Evolutionary conservation across 2,329 filamentous ascomycete genomes (phyloP), one percentile per base, ranked within the genome.

Genomic region (Cryphonectria japonica): DNA sequence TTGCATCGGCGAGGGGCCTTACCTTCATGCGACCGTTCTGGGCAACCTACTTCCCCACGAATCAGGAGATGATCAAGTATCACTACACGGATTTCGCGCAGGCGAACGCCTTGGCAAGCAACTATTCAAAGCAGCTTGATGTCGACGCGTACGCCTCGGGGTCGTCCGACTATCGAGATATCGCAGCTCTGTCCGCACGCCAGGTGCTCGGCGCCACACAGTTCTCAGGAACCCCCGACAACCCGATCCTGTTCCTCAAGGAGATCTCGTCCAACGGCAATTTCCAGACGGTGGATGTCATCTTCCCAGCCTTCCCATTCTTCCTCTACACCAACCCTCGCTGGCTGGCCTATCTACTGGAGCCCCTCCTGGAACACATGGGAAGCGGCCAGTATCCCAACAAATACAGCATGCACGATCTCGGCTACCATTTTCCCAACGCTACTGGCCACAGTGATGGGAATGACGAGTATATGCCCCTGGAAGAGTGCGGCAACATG

Each of bases 201-300:
- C 93, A 97, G 78, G 92, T 93, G 19, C 85, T 96, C 78, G 93
- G 93, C 8, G 93, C 92, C 1, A 93, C 91, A 4, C 90, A 89
- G 74, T 94, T 95, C 82, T 87, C 92, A 8, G 88, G 92, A 60
- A 92, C 92, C 29, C 87, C 91, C 1, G 87, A 93, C 3, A 85
- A 89, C 73, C 92, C 92, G 0, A 86, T 95, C 59, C 80, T 96
- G 32, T 96, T 96, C 81, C 82, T 95, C 72, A 96, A 96, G 78
- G 93, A 96, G 79, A 95, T 96, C 69, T 94, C 92, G 1, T 94
- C 92, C 2, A 92, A 95, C 76, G 93, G 93, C 4, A 95, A 97
- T 76, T 91, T 91, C 79, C 93, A 96, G 78, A 96, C 93, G 0
- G 92, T 96, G 14, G 93, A 95, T 81, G 92, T 97, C 70, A 95